phyloP scores from a whole-genome alignment of 129 eudicot species.

The Flaveria bidentis region DNA sequence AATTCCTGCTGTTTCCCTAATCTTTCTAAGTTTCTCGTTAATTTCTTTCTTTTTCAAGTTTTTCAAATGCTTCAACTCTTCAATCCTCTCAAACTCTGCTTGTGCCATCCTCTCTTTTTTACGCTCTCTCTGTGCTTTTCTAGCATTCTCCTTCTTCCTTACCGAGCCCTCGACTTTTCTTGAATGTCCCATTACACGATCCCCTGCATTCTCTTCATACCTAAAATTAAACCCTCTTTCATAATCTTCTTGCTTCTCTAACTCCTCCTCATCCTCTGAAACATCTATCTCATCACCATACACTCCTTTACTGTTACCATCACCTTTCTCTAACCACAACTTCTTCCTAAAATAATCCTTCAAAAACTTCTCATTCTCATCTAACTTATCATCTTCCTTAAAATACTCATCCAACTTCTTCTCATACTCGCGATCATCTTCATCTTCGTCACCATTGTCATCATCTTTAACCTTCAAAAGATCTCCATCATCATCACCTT shows the following conservation, averaged over 20 bases:
- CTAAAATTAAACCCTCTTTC: constrained; percentile 83
- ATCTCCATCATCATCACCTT: constrained; percentile 45
- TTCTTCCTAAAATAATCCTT: constrained; percentile 75
- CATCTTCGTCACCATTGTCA: constrained; percentile 35
- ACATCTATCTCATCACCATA: constrained; percentile 43
- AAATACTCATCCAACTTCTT: constrained; percentile 80
- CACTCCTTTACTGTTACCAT: neutral
- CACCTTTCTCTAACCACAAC: constrained; percentile 65
- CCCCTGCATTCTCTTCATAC: constrained; percentile 77
- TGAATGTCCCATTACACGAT: constrained; percentile 70
- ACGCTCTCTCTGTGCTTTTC: constrained; percentile 80
- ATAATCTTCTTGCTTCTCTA: constrained; percentile 77
- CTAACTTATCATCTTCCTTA: constrained; percentile 71
- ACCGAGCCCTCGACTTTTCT: constrained; percentile 73
- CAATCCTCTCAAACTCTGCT: constrained; percentile 64
- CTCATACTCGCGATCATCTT: constrained; percentile 42
- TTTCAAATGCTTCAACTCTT: constrained; percentile 84
- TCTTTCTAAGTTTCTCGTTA: constrained; percentile 70
- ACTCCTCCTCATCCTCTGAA: constrained; percentile 79
- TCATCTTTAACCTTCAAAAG: constrained; percentile 54
- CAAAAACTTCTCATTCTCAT: constrained; percentile 59
- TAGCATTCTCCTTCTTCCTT: constrained; percentile 72
- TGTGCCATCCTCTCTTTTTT: constrained; percentile 74
- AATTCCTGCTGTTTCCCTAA: constrained; percentile 68
- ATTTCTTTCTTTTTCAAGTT: constrained; percentile 87